Evolutionary conservation across 202 grass and related monocot species (phyloP), one percentile per base, ranked within the genome.

Genomic region (Setaria viridis): DNA sequence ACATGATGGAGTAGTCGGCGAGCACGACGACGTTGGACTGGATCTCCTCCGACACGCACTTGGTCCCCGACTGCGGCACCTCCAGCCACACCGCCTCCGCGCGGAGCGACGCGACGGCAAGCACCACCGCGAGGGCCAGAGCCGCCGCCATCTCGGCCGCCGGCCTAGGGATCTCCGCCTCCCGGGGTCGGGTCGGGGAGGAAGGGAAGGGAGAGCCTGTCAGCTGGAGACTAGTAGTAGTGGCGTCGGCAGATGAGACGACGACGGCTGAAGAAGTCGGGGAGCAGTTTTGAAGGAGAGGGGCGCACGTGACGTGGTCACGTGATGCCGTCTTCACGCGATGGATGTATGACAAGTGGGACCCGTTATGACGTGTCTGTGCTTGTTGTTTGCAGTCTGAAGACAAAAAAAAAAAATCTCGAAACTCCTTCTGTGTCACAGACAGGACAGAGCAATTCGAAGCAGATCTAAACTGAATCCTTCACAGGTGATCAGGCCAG

Each of bases 11-110:
- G 80, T 97, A 97, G 65, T 97, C 92, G 62, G 90, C 84, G 70
- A 97, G 80, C 56, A 97, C 94, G 56, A 97, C 92, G 80, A 97
- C 94, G 75, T 92, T 92, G 48, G 90, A 83, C 74, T 97, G 94
- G 86, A 97, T 97, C 88, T 97, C 94, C 88, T 97, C 94, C 13
- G 94, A 94, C 35, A 97, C 90, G 90, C 94, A 97, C 92, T 97
- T 97, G 78, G 94, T 91, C 62, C 94, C 92, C 58, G 85, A 75
- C 70, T 76, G 76, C 65, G 92, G 95, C 82, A 97, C 82, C 47
- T 92, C 90, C 25, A 97, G 84, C 92, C 90, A 93, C 84, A 97
- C 86, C 25, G 92, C 95, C 62, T 82, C 78, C 1, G 82, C 85
- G 53, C 47, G 76, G 53, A 86, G 72, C 55, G 74, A 72, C 65